Conservation (phyloP, 768 basidiomycete species). For the Dioszegia crocea region DNA sequence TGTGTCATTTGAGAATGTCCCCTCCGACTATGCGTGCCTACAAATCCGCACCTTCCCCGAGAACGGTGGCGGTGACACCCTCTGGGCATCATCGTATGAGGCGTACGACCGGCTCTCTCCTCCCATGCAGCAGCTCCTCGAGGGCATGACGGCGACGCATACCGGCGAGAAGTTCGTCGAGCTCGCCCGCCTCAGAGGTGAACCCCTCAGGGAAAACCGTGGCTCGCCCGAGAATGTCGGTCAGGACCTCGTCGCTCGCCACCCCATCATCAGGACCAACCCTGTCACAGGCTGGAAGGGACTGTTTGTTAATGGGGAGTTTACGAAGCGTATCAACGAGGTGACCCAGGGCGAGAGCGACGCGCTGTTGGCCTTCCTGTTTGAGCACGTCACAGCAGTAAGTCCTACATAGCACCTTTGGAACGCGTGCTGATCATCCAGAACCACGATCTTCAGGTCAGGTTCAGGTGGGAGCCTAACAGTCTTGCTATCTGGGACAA, state of each 20-base stretch:
- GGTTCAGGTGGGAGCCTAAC: conserved; percentile 55
- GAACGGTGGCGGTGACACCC: conserved; percentile 51
- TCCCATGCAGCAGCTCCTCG: conserved; percentile 56
- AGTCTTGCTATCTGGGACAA: conserved; percentile 66
- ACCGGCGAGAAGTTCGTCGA: conserved; percentile 43
- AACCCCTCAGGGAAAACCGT: conserved; percentile 44
- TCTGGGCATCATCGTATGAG: conserved; percentile 55
- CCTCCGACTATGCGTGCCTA: conserved; percentile 60
- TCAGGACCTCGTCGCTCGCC: conserved; percentile 55
- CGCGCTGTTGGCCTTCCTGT: conserved; percentile 46
- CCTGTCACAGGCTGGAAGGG: conserved; percentile 62
- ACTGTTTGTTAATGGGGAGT: conserved; percentile 59
- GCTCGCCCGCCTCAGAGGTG: conserved; percentile 40
- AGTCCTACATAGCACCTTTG: not conserved
- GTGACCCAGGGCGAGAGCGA: conserved; percentile 57
- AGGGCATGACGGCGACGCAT: conserved; percentile 61
- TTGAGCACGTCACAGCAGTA: conserved; percentile 53
- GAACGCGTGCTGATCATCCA: conserved; percentile 23
- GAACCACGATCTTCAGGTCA: conserved; percentile 59
- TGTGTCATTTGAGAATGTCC: conserved; percentile 62
- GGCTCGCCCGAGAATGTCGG: conserved; percentile 60
- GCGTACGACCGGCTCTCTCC: conserved; percentile 65
- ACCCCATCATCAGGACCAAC: conserved; percentile 57
- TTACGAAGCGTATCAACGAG: conserved; percentile 59
- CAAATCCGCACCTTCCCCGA: conserved; percentile 29